A percentile compares a stretch with the other conserved stretches of the same genome.
These are phyloP conservation scores for Boletus reticuloceps DNA, from an alignment of 768 basidiomycete genomes.

Conservation along the genomic window DNA sequence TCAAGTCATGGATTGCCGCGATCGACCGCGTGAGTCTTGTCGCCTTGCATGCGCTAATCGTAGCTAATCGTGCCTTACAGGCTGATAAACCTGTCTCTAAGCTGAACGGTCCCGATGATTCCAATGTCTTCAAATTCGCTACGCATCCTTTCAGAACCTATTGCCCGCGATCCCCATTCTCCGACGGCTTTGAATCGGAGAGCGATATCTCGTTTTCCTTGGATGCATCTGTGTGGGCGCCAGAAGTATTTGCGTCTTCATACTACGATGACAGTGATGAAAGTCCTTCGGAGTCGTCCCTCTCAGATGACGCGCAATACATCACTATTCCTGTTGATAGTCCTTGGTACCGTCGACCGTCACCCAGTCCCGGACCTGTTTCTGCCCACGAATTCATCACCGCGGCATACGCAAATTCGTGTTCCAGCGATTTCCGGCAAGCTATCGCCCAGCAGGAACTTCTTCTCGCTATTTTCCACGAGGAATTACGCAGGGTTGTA, in stretches of 20 bases:
- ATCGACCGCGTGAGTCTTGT: slow-evolving; percentile 22
- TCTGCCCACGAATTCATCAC: slow-evolving; percentile 18
- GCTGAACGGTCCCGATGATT: not conserved
- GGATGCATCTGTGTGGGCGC: slow-evolving; percentile 19
- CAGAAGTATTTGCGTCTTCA: slow-evolving; percentile 10
- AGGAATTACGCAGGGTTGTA: slow-evolving; percentile 26
- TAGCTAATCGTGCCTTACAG: slow-evolving; percentile 10
- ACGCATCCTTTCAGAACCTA: slow-evolving; percentile 17
- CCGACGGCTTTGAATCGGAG: slow-evolving; percentile 22
- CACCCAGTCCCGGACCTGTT: slow-evolving; percentile 26
- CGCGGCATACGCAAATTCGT: slow-evolving; percentile 23
- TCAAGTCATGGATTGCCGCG: slow-evolving; percentile 27
- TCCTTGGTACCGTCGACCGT: slow-evolving; percentile 36
- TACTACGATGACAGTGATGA: slow-evolving; percentile 23
- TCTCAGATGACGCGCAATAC: slow-evolving; percentile 35
- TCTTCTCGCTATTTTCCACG: slow-evolving; percentile 32
- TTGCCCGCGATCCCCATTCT: slow-evolving; percentile 18
- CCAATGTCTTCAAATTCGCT: slow-evolving; percentile 12
- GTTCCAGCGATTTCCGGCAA: slow-evolving; percentile 33
- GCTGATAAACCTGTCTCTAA: slow-evolving; percentile 7
- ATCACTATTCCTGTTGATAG: slow-evolving; percentile 39
- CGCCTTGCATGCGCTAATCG: not conserved
- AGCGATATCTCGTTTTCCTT: slow-evolving; percentile 16
- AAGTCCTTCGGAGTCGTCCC: slow-evolving; percentile 14
- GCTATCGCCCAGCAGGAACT: slow-evolving; percentile 33